Base-by-base conservation (phyloP, 768 basidiomycete genomes). In the Mycena sanguinolenta region DNA sequence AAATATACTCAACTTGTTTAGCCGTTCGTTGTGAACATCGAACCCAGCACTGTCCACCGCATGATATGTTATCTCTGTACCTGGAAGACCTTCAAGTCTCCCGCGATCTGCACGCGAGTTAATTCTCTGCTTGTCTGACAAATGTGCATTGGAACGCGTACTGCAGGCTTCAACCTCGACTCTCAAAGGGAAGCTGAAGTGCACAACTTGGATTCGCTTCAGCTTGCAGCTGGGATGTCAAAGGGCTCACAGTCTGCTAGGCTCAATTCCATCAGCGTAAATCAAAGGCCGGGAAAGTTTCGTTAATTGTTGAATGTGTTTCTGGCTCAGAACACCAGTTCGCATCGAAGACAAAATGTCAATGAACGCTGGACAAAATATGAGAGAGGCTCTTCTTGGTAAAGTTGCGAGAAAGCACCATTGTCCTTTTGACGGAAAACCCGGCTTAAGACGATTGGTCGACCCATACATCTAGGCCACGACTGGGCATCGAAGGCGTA, bases 341-440 rank as follows among this genome's bases (percentile, higher is more conserved):
- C 96, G 89, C 92, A 97, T 96, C 75, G 95, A 90, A 73, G 95
- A 94, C 63, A 98, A 84, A 84, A 97, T 93, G 76, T 91, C 85
- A 58, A 97, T 87, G 78, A 97, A 96, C 25, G 84, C 94, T 94
- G 63, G 19, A n/a, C 23, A 25, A 30, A 61, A 46, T 42, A 54
- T 36, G 39, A n/a, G 54, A 42, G 10, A 14, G 6, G n/a, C 6
- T 27, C 19, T 69, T 65, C 38, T 58, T 50, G 42, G 16, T 25
- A 16, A 55, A 13, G 4, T 27, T 30, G n/a, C n/a, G n/a, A n/a
- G n/a, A n/a, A n/a, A n/a, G n/a, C n/a, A 88, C 88, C 78, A 54
- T 86, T 82, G 74, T 93, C 91, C 54, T 83, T 91, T 77, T 95
- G 93, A 64, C 92, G 83, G 80, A 94, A 95, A 39, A 95, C 92